A percentile compares a stretch with the other conserved stretches of the same genome.
phyloP scores from a whole-genome alignment of 257 asterid species.

The Ligustrum vulgare region DNA sequence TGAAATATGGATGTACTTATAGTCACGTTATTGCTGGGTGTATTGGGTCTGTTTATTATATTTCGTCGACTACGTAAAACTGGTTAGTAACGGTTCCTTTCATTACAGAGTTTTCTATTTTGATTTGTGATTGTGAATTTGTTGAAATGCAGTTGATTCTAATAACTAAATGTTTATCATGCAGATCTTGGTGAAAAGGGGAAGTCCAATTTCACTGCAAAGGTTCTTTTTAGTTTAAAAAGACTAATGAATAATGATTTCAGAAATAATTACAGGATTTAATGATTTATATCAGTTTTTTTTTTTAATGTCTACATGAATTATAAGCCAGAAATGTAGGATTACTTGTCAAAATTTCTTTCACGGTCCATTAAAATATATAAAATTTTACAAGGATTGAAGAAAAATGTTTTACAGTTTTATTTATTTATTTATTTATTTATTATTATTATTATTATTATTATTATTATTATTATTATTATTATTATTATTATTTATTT shows the following conservation, averaged over 20 bases:
- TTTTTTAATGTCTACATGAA: not conserved
- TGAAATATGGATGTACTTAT: slow-evolving; percentile 47
- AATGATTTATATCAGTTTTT: not conserved
- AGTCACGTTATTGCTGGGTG: slow-evolving; percentile 51
- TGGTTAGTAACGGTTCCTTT: slow-evolving; percentile 33
- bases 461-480: too few relatives aligned
- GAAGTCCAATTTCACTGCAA: slow-evolving; percentile 31
- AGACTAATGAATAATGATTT: not conserved
- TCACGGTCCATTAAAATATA: too few relatives aligned
- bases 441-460: too few relatives aligned
- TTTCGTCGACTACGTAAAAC: slow-evolving; percentile 57
- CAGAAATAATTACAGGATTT: not conserved
- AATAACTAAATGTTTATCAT: slow-evolving; percentile 22
- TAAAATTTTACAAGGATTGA: not conserved
- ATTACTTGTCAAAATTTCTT: not conserved
- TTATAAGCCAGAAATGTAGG: not conserved
- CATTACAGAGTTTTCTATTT: not conserved
- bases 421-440: too few relatives aligned
- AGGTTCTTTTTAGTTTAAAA: slow-evolving; percentile 39
- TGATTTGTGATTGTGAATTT: slow-evolving; percentile 10
- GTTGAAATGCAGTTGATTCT: slow-evolving; percentile 3
- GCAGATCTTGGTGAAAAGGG: slow-evolving; percentile 52
- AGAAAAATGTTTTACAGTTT: not conserved
- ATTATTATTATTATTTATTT: too few relatives aligned
- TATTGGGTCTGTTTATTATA: slow-evolving; percentile 41